Evolutionary conservation across 2,329 filamentous ascomycete genomes (phyloP).

Genomic region (Didymella lethalis): DNA sequence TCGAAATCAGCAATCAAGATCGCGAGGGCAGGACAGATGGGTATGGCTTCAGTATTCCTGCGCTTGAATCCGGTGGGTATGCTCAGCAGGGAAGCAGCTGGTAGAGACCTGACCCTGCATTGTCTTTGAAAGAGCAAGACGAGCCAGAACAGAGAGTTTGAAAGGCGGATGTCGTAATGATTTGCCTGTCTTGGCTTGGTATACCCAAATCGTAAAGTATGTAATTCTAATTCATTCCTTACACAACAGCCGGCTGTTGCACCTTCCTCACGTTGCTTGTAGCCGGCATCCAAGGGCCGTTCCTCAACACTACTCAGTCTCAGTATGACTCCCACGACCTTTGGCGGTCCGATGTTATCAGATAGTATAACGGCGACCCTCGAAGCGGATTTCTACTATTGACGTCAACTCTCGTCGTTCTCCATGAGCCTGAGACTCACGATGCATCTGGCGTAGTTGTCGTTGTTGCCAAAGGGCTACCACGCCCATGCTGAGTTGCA

Average conservation of each 20-base stretch:
- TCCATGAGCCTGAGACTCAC: slow-evolving; percentile 5
- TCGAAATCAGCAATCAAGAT: slow-evolving; percentile 57
- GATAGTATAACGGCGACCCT: background rate
- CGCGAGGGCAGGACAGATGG: slow-evolving; percentile 57
- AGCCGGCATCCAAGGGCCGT: too few species aligned
- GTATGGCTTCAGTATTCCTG: slow-evolving; percentile 60
- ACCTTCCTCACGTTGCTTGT: background rate
- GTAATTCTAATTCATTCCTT: background rate
- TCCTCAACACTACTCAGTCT: background rate
- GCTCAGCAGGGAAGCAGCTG: slow-evolving; percentile 27
- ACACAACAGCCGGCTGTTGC: background rate
- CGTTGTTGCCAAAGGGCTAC: slow-evolving; percentile 30
- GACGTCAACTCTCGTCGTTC: background rate
- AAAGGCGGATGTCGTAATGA: slow-evolving; percentile 1
- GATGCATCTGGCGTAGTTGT: slow-evolving; percentile 20
- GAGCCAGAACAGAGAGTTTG: too few species aligned
- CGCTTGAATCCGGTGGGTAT: slow-evolving; percentile 38
- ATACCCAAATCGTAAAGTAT: background rate
- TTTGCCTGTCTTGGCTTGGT: background rate
- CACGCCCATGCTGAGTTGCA: slow-evolving; percentile 24
- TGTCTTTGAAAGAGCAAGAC: too few species aligned
- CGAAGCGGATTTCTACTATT: background rate
- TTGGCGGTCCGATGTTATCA: background rate
- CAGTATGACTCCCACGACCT: background rate
- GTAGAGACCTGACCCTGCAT: slow-evolving; percentile 12